phyloP scores from a whole-genome alignment of 1,284 basidiomycete species.

The Pyrrhoderma noxium region DNA sequence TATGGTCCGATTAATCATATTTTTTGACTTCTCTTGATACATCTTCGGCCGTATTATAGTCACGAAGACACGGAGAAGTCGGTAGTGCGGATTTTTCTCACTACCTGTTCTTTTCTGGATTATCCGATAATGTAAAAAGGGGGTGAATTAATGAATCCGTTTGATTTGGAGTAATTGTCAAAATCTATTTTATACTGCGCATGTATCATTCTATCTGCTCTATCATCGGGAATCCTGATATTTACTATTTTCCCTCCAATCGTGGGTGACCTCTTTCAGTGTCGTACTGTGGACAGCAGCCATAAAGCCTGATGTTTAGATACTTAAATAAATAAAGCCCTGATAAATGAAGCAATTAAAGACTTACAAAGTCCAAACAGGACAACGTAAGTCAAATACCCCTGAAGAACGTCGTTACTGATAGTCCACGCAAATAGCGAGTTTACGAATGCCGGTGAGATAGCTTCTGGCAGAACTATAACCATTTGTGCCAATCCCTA shows the following conservation, averaged over 20 bases:
- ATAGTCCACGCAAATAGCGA: conserved; percentile 21
- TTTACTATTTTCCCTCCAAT: conserved; percentile 19
- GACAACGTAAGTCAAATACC: conserved; percentile 12
- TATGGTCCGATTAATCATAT: too few species aligned
- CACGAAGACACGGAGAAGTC: too few species aligned
- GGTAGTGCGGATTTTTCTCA: too few species aligned
- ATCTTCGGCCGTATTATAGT: too few species aligned
- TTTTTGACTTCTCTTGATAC: too few species aligned
- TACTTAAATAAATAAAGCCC: too few species aligned
- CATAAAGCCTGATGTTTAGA: neutral
- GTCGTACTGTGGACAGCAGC: conserved; percentile 17
- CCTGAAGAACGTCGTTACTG: conserved; percentile 9
- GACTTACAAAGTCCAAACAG: conserved; percentile 9
- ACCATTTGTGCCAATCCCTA: conserved; percentile 19
- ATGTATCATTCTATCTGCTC: neutral
- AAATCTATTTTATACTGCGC: neutral
- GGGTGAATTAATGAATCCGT: too few species aligned
- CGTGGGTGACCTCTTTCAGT: conserved; percentile 19
- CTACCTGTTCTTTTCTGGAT: too few species aligned
- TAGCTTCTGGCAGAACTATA: conserved; percentile 19
- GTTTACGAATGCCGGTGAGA: conserved; percentile 20
- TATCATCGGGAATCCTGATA: neutral
- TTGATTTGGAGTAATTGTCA: too few species aligned
- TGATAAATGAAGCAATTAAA: too few species aligned
- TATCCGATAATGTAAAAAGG: too few species aligned